Evolutionary conservation across 2,329 filamentous ascomycete genomes (phyloP).

Genomic region (Colletotrichum costaricense): DNA sequence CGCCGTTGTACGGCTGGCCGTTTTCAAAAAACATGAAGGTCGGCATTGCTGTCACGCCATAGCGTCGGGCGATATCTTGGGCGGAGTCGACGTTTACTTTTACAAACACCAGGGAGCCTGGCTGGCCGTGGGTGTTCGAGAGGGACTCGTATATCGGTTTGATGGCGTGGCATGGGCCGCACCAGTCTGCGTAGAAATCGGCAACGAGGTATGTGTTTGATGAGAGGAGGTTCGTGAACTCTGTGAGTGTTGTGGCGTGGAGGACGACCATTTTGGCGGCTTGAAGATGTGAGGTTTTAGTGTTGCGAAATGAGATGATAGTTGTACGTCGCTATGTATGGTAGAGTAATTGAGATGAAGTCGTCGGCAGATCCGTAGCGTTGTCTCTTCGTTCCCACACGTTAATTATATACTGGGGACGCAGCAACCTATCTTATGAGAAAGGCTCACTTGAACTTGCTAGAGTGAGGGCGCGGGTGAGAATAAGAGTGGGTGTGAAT

Average conservation of each 20-base stretch:
- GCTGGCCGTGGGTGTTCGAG: conserved; percentile 49
- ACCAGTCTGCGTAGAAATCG: conserved; percentile 71
- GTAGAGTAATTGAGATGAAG: neutral
- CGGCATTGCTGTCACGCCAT: conserved; percentile 66
- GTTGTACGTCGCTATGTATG: neutral
- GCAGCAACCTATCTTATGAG: neutral
- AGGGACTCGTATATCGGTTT: conserved; percentile 64
- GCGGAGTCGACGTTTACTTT: conserved; percentile 70
- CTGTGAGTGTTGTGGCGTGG: conserved; percentile 53
- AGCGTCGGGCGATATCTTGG: conserved; percentile 59
- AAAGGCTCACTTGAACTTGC: conserved; percentile 1
- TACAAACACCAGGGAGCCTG: conserved; percentile 62
- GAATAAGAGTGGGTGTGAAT: neutral
- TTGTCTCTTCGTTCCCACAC: neutral
- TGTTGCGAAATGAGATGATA: neutral
- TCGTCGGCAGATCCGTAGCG: too few relatives aligned
- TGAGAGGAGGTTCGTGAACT: conserved; percentile 62
- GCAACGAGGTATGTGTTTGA: conserved; percentile 63
- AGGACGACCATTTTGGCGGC: conserved; percentile 45
- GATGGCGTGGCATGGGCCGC: conserved; percentile 70
- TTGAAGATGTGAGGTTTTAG: neutral
- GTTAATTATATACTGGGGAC: neutral
- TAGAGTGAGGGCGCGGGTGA: neutral
- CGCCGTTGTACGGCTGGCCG: conserved; percentile 58
- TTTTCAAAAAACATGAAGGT: conserved; percentile 71